Percentiles rank a stretch among this genome's conserved stretches.
Evolutionary conservation across 2,329 filamentous ascomycete species (phyloP).

Genomic region (Annulohypoxylon truncatum): DNA sequence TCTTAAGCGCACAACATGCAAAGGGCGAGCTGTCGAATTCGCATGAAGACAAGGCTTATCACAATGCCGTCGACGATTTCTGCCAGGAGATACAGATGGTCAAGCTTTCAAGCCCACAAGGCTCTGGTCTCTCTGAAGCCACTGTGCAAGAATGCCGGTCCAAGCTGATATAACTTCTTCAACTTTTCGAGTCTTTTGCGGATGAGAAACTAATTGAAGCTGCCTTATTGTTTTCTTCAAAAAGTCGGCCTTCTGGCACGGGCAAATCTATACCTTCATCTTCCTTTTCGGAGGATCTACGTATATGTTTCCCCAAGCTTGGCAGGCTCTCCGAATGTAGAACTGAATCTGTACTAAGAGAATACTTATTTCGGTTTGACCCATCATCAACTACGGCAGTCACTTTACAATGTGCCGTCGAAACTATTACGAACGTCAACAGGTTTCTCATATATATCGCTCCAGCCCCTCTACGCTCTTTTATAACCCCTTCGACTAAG

Average conservation of each 20-base stretch:
- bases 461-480: background rate
- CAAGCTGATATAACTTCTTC: background rate
- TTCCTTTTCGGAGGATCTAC: background rate
- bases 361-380: background rate
- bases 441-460: background rate
- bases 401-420: background rate
- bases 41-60: background rate
- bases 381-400: background rate
- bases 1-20: background rate
- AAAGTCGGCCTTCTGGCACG: no score
- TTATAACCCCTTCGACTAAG: background rate
- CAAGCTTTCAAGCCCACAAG: background rate
- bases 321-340: no score
- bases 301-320: background rate
- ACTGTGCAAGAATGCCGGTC: background rate
- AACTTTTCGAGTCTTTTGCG: background rate
- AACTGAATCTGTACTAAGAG: background rate
- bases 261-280: background rate
- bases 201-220: background rate
- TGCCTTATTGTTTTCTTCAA: background rate
- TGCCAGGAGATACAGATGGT: background rate
- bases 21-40: background rate
- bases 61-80: background rate
- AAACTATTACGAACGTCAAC: background rate
- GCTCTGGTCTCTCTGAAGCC: background rate